phyloP scores from a whole-genome alignment of 495 filamentous ascomycete genomes.

The Aspergillus sclerotiicarbonarius region DNA sequence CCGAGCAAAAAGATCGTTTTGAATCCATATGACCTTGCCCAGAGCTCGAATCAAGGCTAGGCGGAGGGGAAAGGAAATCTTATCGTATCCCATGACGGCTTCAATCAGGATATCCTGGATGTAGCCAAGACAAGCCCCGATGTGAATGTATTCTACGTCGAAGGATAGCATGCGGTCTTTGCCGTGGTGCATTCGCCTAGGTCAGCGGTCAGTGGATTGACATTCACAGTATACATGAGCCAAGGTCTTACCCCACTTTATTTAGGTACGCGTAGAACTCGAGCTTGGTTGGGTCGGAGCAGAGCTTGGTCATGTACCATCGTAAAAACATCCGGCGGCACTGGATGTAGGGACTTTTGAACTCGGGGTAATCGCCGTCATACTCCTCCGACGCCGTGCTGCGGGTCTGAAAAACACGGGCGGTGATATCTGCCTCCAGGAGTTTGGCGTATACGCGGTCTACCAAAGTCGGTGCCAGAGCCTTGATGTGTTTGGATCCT shows the following conservation, averaged over 20 bases:
- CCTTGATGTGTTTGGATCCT: constrained; percentile 1
- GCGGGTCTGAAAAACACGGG: background rate
- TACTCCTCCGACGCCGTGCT: background rate
- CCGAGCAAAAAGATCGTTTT: constrained; percentile 3
- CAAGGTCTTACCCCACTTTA: background rate
- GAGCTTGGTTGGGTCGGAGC: constrained; percentile 1
- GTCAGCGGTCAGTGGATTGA: too few relatives aligned
- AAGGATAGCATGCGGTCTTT: constrained; percentile 6
- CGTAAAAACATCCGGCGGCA: constrained; percentile 1
- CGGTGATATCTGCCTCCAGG: constrained; percentile 1
- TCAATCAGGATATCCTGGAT: background rate
- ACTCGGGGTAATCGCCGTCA: background rate
- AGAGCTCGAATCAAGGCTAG: background rate
- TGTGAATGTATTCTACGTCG: constrained; percentile 4
- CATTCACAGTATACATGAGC: too few relatives aligned
- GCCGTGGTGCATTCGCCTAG: constrained; percentile 1
- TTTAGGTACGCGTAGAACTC: constrained; percentile 1
- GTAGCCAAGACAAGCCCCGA: constrained; percentile 1
- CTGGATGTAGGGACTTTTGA: background rate
- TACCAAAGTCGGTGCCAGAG: background rate
- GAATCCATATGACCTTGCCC: constrained; percentile 3
- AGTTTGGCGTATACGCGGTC: background rate
- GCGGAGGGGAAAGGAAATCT: background rate
- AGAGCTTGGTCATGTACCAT: constrained; percentile 5
- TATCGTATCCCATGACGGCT: background rate